Percentiles rank a stretch among this genome's conserved stretches.
These are phyloP conservation scores for Sporothrix pallida DNA, from an alignment of 2,329 filamentous ascomycete genomes.

Conservation along the genomic window DNA sequence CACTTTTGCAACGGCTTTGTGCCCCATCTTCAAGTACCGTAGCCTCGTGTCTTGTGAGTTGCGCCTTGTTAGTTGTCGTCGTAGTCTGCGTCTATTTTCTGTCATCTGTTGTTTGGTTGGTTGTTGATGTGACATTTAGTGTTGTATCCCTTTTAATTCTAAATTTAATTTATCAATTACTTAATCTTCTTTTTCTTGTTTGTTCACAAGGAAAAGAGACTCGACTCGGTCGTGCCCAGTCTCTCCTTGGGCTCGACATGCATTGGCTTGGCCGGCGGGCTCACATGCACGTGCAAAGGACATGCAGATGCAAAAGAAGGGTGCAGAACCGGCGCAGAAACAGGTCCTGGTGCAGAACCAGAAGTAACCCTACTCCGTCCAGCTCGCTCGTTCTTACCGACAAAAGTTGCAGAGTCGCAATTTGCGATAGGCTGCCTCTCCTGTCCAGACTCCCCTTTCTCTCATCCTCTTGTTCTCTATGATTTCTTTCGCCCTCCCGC, in stretches of 20 bases:
- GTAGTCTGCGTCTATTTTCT: background rate
- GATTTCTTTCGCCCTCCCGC: background rate
- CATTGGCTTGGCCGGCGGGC: background rate
- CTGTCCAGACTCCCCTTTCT: background rate
- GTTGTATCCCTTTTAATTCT: background rate
- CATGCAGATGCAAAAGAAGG: background rate
- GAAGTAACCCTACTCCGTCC: background rate
- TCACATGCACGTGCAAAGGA: constrained; percentile 20
- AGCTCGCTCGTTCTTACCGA: background rate
- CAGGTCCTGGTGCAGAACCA: background rate
- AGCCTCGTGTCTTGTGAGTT: background rate
- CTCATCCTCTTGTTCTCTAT: background rate
- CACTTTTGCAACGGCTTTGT: background rate
- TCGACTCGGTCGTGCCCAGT: background rate
- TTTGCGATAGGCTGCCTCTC: background rate
- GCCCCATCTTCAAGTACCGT: background rate
- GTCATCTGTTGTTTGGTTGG: background rate
- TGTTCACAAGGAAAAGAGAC: no score
- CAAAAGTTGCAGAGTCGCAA: background rate
- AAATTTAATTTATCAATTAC: background rate
- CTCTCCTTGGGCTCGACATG: constrained; percentile 2
- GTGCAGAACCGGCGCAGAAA: background rate
- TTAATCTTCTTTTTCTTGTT: background rate
- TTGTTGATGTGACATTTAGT: background rate
- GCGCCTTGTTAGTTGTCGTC: background rate